Conservation (phyloP, 163 green algal species). For the Chloromonas sp. region DNA sequence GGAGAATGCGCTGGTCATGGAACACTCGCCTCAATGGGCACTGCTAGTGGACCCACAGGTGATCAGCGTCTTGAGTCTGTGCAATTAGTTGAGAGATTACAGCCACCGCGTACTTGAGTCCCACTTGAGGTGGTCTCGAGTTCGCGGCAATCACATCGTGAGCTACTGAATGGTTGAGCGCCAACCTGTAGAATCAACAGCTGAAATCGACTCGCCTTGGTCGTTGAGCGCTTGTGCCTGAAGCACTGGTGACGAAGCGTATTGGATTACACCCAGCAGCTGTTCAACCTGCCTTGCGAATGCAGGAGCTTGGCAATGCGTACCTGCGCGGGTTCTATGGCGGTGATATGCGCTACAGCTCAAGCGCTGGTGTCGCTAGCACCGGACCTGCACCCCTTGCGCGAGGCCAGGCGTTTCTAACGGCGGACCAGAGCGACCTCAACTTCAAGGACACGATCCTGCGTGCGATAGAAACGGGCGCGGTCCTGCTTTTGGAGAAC, state of each 20-base stretch:
- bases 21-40: constrained; percentile 19
- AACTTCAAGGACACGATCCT: constrained; percentile 11
- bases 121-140: too few relatives aligned
- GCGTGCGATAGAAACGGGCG: constrained; percentile 32
- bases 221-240: too few relatives aligned
- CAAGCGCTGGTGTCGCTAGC: background rate
- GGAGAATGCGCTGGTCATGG: constrained; percentile 32
- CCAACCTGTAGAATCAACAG: too few relatives aligned
- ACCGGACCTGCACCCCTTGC: background rate
- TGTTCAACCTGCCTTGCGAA: too few relatives aligned
- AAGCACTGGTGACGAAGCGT: too few relatives aligned
- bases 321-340: constrained; percentile 31
- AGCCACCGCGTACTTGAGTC: too few relatives aligned
- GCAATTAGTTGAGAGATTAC: background rate
- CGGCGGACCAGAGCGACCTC: constrained; percentile 27
- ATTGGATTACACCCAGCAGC: too few relatives aligned
- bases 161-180: too few relatives aligned
- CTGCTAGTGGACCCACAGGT: constrained; percentile 33
- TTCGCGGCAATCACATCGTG: too few relatives aligned
- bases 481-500: constrained; percentile 37
- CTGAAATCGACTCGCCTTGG: too few relatives aligned
- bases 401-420: constrained; percentile 14
- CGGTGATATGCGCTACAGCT: constrained; percentile 13
- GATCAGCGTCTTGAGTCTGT: background rate
- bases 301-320: constrained; percentile 26